phyloP scores from a whole-genome alignment of 2,329 filamentous ascomycete species.

The Ampelomyces quisqualis region DNA sequence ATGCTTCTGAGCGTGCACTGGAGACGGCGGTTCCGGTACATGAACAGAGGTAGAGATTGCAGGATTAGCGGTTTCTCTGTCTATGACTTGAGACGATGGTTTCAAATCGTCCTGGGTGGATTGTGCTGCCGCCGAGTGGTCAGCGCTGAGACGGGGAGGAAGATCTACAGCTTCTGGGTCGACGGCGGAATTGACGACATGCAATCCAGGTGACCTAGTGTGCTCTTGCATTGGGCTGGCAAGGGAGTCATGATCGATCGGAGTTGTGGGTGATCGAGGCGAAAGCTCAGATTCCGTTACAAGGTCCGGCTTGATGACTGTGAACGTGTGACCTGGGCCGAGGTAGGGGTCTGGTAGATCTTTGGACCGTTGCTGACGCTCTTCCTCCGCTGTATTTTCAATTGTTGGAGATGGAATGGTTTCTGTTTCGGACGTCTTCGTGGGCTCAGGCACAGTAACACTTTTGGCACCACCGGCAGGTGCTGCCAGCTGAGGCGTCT shows the following conservation, averaged over 20 bases:
- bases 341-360: constrained; percentile 28
- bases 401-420: constrained; percentile 12
- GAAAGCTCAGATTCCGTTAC: constrained; percentile 19
- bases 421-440: constrained; percentile 9
- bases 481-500: constrained; percentile 11
- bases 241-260: constrained; percentile 14
- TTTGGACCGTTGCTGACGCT: constrained; percentile 18
- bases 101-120: constrained; percentile 12
- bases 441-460: constrained; percentile 12
- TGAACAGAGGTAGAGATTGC: constrained; percentile 6
- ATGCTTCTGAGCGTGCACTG: constrained; percentile 14
- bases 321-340: constrained; percentile 29
- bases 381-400: constrained; percentile 19
- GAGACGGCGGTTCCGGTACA: constrained; percentile 5
- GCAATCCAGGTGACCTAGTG: constrained; percentile 39
- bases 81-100: constrained; percentile 8
- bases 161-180: constrained; percentile 43
- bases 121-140: constrained; percentile 14
- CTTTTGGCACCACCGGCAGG: constrained; percentile 13
- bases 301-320: constrained; percentile 25
- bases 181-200: constrained; percentile 47
- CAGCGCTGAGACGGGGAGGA: constrained; percentile 36
- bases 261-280: constrained; percentile 16
- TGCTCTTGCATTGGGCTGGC: constrained; percentile 23
- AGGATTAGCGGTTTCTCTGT: constrained; percentile 5